A percentile compares a stretch with the other conserved stretches of the same genome.
Conservation (phyloP, 805 yeast genomes). For the Candida suzukii region DNA sequence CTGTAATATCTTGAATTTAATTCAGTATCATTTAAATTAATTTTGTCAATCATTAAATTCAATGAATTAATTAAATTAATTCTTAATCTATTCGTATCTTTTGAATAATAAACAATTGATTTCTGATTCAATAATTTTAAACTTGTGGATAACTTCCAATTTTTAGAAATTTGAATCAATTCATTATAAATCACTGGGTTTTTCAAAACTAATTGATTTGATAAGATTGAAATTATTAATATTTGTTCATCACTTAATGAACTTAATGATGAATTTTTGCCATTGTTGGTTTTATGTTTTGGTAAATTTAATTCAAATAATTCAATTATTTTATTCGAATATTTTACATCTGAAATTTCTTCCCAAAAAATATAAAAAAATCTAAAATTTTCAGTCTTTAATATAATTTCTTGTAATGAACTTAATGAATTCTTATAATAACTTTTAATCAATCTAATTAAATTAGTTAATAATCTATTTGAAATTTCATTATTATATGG, state of each 20-base stretch:
- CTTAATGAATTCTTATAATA: slow-evolving; percentile 3
- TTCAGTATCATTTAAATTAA: background rate
- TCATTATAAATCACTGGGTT: slow-evolving; percentile 1
- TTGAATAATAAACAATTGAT: background rate
- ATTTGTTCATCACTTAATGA: slow-evolving; percentile 2
- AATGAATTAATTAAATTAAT: background rate
- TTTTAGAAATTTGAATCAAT: slow-evolving; percentile 9
- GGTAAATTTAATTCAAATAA: background rate
- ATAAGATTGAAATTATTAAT: slow-evolving; percentile 6
- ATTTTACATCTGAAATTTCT: background rate
- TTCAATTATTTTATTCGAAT: background rate
- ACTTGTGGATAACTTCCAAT: background rate
- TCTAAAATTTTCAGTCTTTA: slow-evolving; percentile 2
- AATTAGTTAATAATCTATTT: slow-evolving; percentile 11
- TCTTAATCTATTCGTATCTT: background rate
- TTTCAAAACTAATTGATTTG: slow-evolving; percentile 9
- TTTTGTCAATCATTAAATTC: background rate
- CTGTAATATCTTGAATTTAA: too few relatives aligned
- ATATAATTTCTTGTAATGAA: slow-evolving; percentile 7
- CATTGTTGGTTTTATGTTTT: background rate
- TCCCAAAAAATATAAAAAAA: slow-evolving; percentile 23
- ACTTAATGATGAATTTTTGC: background rate
- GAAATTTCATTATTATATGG: slow-evolving; percentile 3
- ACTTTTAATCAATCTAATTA: slow-evolving; percentile 12
- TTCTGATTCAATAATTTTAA: background rate